Conservation (phyloP, 345 rosid species). For the Citrus medica region DNA sequence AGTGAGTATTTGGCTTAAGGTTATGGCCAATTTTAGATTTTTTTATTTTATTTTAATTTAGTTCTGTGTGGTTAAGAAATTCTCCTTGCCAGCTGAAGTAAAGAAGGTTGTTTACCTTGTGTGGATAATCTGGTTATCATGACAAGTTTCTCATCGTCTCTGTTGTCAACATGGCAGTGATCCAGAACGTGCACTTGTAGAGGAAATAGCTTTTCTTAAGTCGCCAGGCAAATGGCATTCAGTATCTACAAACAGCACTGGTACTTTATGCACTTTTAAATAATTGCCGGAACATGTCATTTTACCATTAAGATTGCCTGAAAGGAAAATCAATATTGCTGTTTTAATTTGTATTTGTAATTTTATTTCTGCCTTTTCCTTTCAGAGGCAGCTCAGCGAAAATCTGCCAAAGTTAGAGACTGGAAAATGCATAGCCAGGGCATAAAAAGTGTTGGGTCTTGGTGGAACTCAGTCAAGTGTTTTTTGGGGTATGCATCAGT, state of each 20-base stretch:
- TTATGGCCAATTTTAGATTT: neutral
- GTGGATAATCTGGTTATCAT: neutral
- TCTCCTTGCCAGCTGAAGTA: neutral
- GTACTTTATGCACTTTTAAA: conserved; percentile 22
- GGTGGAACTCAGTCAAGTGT: conserved; percentile 40
- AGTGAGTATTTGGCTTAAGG: neutral
- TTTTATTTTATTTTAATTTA: neutral
- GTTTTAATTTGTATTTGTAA: neutral
- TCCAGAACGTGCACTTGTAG: conserved; percentile 56
- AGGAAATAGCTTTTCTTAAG: conserved; percentile 60
- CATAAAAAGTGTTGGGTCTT: conserved; percentile 17
- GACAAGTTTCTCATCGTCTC: neutral
- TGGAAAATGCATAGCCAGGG: conserved; percentile 9
- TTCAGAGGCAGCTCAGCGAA: conserved; percentile 20
- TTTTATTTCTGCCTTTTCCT: neutral
- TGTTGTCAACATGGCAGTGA: conserved; percentile 41
- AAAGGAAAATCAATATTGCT: neutral
- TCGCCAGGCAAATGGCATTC: conserved; percentile 34
- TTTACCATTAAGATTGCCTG: neutral
- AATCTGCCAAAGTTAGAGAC: conserved; percentile 7
- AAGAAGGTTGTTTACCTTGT: neutral
- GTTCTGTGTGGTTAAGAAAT: neutral
- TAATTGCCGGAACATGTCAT: neutral
- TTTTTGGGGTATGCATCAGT: conserved; percentile 41
- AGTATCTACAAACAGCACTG: conserved; percentile 20